These are phyloP conservation scores for Hansenula lynferdii DNA, from an alignment of 1,139 yeast genomes.

Conservation along the genomic window DNA sequence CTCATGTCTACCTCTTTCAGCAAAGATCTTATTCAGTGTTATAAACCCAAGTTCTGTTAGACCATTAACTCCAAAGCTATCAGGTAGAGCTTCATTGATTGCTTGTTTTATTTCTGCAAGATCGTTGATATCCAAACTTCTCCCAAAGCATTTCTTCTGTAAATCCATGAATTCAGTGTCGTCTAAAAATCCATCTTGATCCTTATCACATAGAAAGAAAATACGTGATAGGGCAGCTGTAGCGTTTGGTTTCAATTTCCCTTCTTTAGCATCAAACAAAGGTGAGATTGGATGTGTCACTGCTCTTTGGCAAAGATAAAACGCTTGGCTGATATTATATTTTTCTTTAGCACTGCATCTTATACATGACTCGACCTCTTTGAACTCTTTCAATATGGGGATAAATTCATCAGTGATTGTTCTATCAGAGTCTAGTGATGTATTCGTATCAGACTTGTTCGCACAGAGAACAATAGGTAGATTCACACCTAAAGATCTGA, in stretches of 20 bases:
- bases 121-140: constrained; percentile 48
- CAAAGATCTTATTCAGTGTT: constrained; percentile 70
- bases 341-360: constrained; percentile 80
- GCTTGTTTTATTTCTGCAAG: constrained; percentile 43
- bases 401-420: constrained; percentile 53
- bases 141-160: constrained; percentile 73
- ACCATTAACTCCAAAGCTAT: constrained; percentile 39
- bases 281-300: constrained; percentile 95
- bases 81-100: constrained; percentile 19
- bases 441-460: constrained; percentile 60
- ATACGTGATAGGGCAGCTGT: constrained; percentile 72
- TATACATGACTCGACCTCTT: constrained; percentile 89
- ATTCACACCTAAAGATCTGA: constrained; percentile 89
- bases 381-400: constrained; percentile 83
- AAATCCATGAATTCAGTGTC: constrained; percentile 64
- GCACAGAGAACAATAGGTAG: constrained; percentile 89
- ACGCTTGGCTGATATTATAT: constrained; percentile 82
- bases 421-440: constrained; percentile 24
- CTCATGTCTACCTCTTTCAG: constrained; percentile 90
- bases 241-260: constrained; percentile 73
- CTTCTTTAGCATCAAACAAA: constrained; percentile 86
- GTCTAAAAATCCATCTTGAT: constrained; percentile 80
- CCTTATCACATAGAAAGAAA: constrained; percentile 80
- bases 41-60: constrained; percentile 74
- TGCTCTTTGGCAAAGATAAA: constrained; percentile 88